Base-by-base conservation (phyloP, 768 basidiomycete genomes). In the Rhizopogon vesiculosus region DNA sequence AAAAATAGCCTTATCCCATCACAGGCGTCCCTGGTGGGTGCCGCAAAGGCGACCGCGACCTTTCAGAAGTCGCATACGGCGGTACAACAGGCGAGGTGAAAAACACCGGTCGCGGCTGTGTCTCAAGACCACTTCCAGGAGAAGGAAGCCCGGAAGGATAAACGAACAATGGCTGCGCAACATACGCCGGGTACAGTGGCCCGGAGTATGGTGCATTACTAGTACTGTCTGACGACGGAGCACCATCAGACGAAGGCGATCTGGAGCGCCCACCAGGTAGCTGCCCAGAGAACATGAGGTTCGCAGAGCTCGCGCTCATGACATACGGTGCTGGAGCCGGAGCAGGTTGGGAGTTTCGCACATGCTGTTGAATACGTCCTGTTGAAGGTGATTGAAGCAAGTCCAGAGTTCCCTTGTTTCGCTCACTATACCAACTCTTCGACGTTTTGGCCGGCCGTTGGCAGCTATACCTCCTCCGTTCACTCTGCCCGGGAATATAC, bases 401-500 rank as follows among this genome's bases (percentile, higher is more conserved):
- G 35, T 70, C 70, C 29, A 70, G 49, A 7, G 57, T 59, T 25
- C 59, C 61, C 18, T 61, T 68, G 15, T 69, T 59, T 15, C 68
- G 68, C 22, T 62, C 58, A 0, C 54, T 53, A n/a, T 70, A 70
- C 69, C 70, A 70, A 1, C 65, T 66, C 22, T 59, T 57, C 18
- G 69, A 60, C 45, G 64, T 59, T 54, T 65, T 71, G 12, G 51
- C 15, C 15, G 66, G 59, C 40, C 51, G 45, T 2, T 62, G 68
- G 10, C 69, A 59, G 46, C 69, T 70, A 53, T 66, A 64, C 38
- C 69, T 55, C 19, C 54, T 64, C 22, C 70, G 61, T 8, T 64
- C 62, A 18, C 68, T 56, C 29, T 71, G 65, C 1, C 77, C 74
- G 1, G 79, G 78, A 51, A 77, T 64, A 60, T 79, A 79, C 45